phyloP scores from a whole-genome alignment of 306 rosid genomes.

The Inga laurina region DNA sequence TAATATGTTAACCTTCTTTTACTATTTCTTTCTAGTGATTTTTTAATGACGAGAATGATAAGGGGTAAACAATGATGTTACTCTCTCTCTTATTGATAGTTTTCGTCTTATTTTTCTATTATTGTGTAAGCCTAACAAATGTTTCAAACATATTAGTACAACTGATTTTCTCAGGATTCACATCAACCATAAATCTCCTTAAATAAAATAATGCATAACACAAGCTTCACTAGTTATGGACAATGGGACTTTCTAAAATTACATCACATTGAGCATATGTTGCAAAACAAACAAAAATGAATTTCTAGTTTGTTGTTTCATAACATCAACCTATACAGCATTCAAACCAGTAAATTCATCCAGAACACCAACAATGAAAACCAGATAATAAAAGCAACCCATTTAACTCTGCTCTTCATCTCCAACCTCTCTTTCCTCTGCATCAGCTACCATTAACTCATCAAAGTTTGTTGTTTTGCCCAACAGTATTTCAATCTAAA shows the following conservation, averaged over 20 bases:
- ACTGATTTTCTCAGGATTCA: not conserved
- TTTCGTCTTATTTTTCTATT: not conserved
- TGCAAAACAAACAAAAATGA: not conserved
- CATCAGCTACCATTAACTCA: slow-evolving; percentile 64
- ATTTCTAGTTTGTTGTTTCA: not conserved
- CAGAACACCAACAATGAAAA: slow-evolving; percentile 15
- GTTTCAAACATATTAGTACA: not conserved
- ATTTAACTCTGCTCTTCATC: slow-evolving; percentile 56
- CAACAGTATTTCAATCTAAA: slow-evolving; percentile 61
- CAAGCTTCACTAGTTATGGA: not conserved
- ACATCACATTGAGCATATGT: not conserved
- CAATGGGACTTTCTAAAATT: not conserved
- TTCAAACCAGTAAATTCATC: not conserved
- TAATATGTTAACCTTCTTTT: not conserved
- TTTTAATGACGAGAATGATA: not conserved
- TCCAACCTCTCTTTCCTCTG: slow-evolving; percentile 55
- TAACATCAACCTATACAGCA: slow-evolving; percentile 21
- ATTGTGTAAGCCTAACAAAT: not conserved
- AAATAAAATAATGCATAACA: not conserved
- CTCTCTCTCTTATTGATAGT: not conserved
- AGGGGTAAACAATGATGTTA: not conserved
- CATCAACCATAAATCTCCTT: not conserved
- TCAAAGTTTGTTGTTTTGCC: slow-evolving; percentile 64
- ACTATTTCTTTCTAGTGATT: not conserved
- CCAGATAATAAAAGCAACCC: slow-evolving; percentile 25